These are phyloP conservation scores for Curvularia eragrostidis DNA, from an alignment of 2,329 filamentous ascomycete species.

Conservation along the genomic window DNA sequence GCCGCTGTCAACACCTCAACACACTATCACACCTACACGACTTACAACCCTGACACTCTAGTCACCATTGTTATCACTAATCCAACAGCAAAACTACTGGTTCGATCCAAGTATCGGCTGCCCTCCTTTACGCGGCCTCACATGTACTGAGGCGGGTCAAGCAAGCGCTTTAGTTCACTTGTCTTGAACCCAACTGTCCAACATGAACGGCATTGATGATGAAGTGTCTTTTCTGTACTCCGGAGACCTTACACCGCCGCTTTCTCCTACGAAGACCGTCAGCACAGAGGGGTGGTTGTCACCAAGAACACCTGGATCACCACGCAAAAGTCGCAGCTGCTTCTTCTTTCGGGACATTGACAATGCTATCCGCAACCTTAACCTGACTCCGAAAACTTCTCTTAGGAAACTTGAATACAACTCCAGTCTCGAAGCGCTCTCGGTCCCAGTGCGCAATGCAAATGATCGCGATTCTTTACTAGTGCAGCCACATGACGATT, in stretches of 20 bases:
- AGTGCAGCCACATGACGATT: constrained; percentile 19
- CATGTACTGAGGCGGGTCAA: constrained; percentile 29
- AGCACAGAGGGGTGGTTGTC: constrained; percentile 44
- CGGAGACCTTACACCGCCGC: constrained; percentile 40
- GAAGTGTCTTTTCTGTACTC: constrained; percentile 20
- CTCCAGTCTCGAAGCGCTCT: constrained; percentile 23
- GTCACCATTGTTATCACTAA: constrained; percentile 44
- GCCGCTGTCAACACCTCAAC: constrained; percentile 17
- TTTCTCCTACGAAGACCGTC: constrained; percentile 46
- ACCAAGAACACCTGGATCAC: constrained; percentile 41
- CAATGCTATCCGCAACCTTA: constrained; percentile 9
- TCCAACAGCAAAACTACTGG: constrained; percentile 37
- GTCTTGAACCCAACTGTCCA: constrained; percentile 14
- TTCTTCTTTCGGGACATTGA: constrained; percentile 30
- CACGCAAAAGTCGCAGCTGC: constrained; percentile 40
- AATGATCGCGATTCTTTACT: constrained; percentile 10
- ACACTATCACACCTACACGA: constrained; percentile 13
- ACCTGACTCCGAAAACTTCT: constrained; percentile 31
- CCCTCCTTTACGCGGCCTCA: constrained; percentile 26
- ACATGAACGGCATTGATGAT: constrained; percentile 36
- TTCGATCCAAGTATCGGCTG: constrained; percentile 19
- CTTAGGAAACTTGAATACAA: constrained; percentile 32
- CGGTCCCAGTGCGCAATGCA: constrained; percentile 22
- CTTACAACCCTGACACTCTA: constrained; percentile 26
- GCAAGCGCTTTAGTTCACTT: constrained; percentile 6